Conservation (phyloP, 352 stramenopile genomes). For the Nothophytophthora sp. region DNA sequence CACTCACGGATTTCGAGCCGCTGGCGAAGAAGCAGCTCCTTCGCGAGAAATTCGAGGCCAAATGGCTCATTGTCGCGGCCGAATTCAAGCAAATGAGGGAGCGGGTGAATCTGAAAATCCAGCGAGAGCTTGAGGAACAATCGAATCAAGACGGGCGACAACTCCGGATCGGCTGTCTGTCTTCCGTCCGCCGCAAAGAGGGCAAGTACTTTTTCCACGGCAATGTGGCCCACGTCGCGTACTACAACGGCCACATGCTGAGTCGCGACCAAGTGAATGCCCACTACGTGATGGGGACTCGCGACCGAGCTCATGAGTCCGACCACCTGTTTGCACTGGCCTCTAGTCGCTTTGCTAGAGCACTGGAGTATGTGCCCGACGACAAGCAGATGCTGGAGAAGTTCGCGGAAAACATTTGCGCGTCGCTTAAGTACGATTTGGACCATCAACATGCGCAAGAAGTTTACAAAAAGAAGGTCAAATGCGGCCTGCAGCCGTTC, state of each 20-base stretch:
- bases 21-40: conserved; percentile 84
- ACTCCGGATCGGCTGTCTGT: conserved; percentile 78
- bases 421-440: conserved; percentile 80
- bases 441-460: conserved; percentile 64
- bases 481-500: conserved; percentile 58
- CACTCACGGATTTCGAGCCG: conserved; percentile 70
- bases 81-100: conserved; percentile 81
- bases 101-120: conserved; percentile 68
- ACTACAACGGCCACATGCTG: conserved; percentile 68
- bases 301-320: conserved; percentile 60
- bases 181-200: conserved; percentile 52
- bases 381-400: conserved; percentile 67
- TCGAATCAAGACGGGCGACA: conserved; percentile 49
- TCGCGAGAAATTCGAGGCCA: conserved; percentile 69
- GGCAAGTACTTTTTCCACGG: conserved; percentile 90
- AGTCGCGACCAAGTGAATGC: conserved; percentile 69
- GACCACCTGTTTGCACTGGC: conserved; percentile 83
- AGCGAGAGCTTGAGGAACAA: conserved; percentile 70
- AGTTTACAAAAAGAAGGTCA: conserved; percentile 85
- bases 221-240: conserved; percentile 80
- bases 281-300: conserved; percentile 72
- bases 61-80: conserved; percentile 42
- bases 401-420: conserved; percentile 82
- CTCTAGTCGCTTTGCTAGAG: conserved; percentile 59
- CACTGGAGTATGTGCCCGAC: conserved; percentile 61